A percentile compares a stretch with the other conserved stretches of the same genome.
phyloP scores from a whole-genome alignment of 2,329 filamentous ascomycete species.

The Endocalyx cinctus region DNA sequence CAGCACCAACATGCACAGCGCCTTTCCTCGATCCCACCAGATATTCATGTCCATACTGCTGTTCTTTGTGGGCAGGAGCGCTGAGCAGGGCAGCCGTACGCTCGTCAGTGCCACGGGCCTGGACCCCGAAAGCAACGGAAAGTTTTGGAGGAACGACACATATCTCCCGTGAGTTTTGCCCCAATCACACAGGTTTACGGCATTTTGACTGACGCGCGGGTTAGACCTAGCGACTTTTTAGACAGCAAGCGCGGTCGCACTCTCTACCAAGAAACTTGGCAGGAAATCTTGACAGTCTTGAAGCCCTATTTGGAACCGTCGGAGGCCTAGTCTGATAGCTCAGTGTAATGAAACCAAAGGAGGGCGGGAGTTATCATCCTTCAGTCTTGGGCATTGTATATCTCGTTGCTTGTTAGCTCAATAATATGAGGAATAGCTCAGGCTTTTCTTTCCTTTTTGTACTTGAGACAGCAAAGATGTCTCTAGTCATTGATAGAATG shows the following conservation, averaged over 20 bases:
- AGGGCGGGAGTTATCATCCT: no score
- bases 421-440: no score
- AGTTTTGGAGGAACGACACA: slow-evolving; percentile 3
- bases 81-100: slow-evolving; percentile 4
- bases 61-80: slow-evolving; percentile 3
- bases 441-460: no score
- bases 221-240: not conserved
- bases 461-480: no score
- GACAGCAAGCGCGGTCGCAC: slow-evolving; percentile 2
- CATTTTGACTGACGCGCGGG: not conserved
- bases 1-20: slow-evolving; percentile 5
- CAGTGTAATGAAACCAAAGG: no score
- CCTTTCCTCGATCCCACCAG: slow-evolving; percentile 2
- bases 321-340: no score
- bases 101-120: slow-evolving; percentile 5
- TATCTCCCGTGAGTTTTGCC: slow-evolving; percentile 1
- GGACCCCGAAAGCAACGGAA: slow-evolving; percentile 3
- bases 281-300: slow-evolving; percentile 2
- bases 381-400: no score
- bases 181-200: not conserved
- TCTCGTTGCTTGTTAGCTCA: no score
- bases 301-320: no score
- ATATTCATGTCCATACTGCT: not conserved
- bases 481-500: no score
- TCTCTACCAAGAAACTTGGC: not conserved